Base-by-base conservation (phyloP, 129 eudicot species). In the Rutidosis leptorrhynchoides region DNA sequence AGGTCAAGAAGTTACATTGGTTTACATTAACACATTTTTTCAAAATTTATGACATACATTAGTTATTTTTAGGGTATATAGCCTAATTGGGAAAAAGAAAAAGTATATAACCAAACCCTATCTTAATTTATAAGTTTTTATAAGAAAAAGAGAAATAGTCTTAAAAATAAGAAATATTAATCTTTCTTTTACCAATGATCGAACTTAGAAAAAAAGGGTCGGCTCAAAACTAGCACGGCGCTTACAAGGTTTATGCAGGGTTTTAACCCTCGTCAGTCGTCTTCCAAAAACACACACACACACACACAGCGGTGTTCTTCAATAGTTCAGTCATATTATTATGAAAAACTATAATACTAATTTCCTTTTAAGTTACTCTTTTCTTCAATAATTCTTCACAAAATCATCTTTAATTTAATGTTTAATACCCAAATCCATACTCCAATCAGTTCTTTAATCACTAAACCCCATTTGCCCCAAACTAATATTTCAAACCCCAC, bases 231-330 rank as follows among this genome's bases (percentile, higher is more conserved):
- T 45, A 42, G 42, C 60, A 33, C 62, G 26, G 59, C 62, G 22
- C 53, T 35, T 29, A 28, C 64, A 76, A 69, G 91, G 85, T 85
- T 85, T 85, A 79, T 76, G 79, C 70, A 82, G 87, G 91, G 91
- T 79, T 82, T 81, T 67, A 69, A 61, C 67, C 63, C 42, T 35
- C 42, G 42, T 8, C 59, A n/a, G n/a, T n/a, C n/a, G n/a, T 54
- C 46, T 24, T n/a, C 21, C 60, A 42, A 23, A 58, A 29, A 24
- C 0, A 45, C 51, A 21, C 24, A 51, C 64, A 40, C 29, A 8
- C 29, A 2, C 17, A 54, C 19, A 55, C 30, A 55, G 19, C 29
- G 43, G 1, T 54, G 26, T 63, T 70, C 70, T 51, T 55, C 69
- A 1, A 61, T 63, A 63, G 65, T 51, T 55, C 69, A 1, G 53